phyloP scores from a whole-genome alignment of 208 protist genomes.

The Leishmania lainsoni region DNA sequence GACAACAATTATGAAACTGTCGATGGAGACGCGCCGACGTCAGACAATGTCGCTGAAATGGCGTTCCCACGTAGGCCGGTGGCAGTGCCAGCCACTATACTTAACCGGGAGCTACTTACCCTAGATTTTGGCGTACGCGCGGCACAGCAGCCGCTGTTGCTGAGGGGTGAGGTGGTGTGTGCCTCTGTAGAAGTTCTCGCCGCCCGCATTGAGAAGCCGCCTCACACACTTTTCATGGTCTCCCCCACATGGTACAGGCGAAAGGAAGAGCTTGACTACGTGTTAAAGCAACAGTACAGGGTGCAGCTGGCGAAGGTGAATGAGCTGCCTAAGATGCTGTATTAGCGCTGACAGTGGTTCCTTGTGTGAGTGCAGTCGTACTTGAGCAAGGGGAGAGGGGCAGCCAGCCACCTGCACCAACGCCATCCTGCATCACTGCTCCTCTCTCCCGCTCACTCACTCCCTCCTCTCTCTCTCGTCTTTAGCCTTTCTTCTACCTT shows the following conservation, averaged over 20 bases:
- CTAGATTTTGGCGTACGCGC: background rate
- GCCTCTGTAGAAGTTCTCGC: conserved; percentile 23
- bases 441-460: background rate
- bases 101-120: too few relatives aligned
- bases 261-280: conserved; percentile 37
- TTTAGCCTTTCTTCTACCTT: background rate
- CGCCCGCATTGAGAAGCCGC: conserved; percentile 21
- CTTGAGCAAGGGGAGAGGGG: background rate
- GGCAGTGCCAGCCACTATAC: background rate
- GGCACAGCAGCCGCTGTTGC: conserved; percentile 1
- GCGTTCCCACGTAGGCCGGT: background rate
- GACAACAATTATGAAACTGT: background rate
- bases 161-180: conserved; percentile 14
- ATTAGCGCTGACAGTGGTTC: background rate
- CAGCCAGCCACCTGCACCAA: background rate
- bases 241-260: conserved; percentile 47
- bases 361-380: background rate
- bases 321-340: conserved; percentile 11
- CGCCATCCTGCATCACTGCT: background rate
- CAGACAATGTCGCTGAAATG: background rate
- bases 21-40: background rate
- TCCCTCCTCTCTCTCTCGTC: background rate
- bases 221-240: conserved; percentile 24
- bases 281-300: conserved; percentile 50
- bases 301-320: conserved; percentile 45